Evolutionary conservation across 371 early-diverging fungal species (phyloP), one percentile per base, ranked within the genome.

Genomic region (Rhizopus sp.): DNA sequence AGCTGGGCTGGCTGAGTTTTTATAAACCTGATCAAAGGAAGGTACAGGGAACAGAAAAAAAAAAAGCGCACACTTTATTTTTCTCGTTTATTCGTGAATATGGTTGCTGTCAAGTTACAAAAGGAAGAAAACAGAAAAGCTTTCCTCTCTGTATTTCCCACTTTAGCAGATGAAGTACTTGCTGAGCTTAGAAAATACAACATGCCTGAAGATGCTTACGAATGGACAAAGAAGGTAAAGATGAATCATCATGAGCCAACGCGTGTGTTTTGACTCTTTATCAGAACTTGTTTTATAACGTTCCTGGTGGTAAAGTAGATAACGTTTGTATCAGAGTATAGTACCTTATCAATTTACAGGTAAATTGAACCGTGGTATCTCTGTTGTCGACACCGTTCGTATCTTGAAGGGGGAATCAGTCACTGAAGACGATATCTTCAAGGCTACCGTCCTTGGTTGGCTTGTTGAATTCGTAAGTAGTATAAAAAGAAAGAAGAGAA

Each of bases 301-400:
- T 93, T 57, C 88, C 85, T 53, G 92, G 92, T 56, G 93, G 92
- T 88, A 75, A 64, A 70, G 39, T 23, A 23, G 23, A 23, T 23
- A 0, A 23, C 16, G 15, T 33, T 34, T n/a, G 23, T 32, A 42
- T 16, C 23, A 46, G 42, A 7, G 5, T 16, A 41, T 44, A 7
- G 9, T 44, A 44, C 30, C 23, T 35, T 46, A 10, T 45, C 23
- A 35, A 7, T 17, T 29, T 44, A 5, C 62, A 87, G 95, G 96
- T 69, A 97, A 97, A 81, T 84, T 97, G 87, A 97, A 97, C 88
- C 93, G 98, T 69, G 98, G 98, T 49, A 75, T 96, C 52, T 91
- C 95, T 13, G 98, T 97, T 31, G 90, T 92, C 23, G 93, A 94
- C 59, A 89, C 97, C 7, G 80, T 93, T 38, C 78, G 83, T 61